Evolutionary conservation across 306 rosid species (phyloP), one percentile per base, ranked within the genome.

Genomic region (Casuarina cunninghamiana): DNA sequence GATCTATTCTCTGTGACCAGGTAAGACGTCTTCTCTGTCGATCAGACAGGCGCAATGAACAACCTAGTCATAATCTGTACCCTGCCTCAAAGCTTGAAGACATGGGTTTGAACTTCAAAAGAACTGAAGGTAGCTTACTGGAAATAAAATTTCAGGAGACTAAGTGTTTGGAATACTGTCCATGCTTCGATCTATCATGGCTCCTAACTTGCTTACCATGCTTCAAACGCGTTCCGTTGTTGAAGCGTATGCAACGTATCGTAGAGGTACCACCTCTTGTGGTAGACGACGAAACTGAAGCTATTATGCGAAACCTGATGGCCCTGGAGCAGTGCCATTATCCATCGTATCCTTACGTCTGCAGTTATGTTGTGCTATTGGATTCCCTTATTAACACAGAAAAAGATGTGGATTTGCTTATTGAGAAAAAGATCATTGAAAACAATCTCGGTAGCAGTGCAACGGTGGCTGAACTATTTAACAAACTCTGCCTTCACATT

Each of bases 21-120:
- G 68, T 82, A 6, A 88, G 93, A 65, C 67, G 63, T 44, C 83
- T 89, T 41, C 76, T 84, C 74, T 79, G 76, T 39, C 84, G 32
- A 26, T 26, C 32, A 26, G 32, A 26, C 32, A 26, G 32, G 32
- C 32, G 32, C 32, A 0, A 2, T 49, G 3, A 49, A 49, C 10
- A 8, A 7, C 2, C 10, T 16, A 11, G 5, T 49, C 10, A 53
- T 12, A 15, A 53, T 6, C 26, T n/a, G 19, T 55, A 17, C 19
- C 5, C 32, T 17, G 61, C 61, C 9, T 17, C 61, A 55, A 55
- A 55, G 26, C 61, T 55, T 55, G 61, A n/a, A 12, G 58, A 13
- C 48, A 44, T 44, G 48, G 77, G 82, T 2, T 62, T 78, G 39
- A 10, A 58, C 10, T 75, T 75, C 35, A 17, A 15, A 10, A 6